These are phyloP conservation scores for Myochromella boudieri DNA, from an alignment of 768 basidiomycete species.

Conservation along the genomic window DNA sequence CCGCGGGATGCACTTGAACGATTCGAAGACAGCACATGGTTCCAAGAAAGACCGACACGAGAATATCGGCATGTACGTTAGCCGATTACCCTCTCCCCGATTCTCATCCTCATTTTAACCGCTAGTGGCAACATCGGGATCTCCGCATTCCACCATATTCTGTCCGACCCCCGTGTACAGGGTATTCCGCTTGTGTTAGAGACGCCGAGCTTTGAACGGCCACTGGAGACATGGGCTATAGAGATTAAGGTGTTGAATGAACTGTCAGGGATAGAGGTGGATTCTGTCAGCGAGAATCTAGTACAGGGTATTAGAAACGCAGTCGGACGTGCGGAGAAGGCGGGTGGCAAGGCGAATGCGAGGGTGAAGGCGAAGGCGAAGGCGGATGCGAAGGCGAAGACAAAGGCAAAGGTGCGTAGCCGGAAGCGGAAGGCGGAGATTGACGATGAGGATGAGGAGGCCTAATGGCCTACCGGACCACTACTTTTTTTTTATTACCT, in stretches of 20 bases:
- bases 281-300: background rate
- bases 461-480: background rate
- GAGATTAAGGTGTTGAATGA: slow-evolving; percentile 34
- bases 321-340: background rate
- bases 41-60: slow-evolving; percentile 80
- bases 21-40: slow-evolving; percentile 64
- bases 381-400: background rate
- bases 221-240: slow-evolving; percentile 56
- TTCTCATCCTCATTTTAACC: background rate
- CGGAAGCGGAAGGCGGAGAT: background rate
- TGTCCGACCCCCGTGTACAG: slow-evolving; percentile 66
- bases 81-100: background rate
- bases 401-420: background rate
- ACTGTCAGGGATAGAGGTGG: background rate
- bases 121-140: slow-evolving; percentile 71
- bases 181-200: slow-evolving; percentile 81
- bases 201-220: slow-evolving; percentile 70
- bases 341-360: background rate
- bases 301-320: background rate
- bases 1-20: slow-evolving; percentile 84
- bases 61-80: slow-evolving; percentile 76
- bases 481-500: too few relatives aligned
- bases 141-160: slow-evolving; percentile 58
- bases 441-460: background rate
- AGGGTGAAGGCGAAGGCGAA: background rate